Evolutionary conservation across 441 rosid species (phyloP), one percentile per base, ranked within the genome.

Genomic region (Hypseocharis bilobata): DNA sequence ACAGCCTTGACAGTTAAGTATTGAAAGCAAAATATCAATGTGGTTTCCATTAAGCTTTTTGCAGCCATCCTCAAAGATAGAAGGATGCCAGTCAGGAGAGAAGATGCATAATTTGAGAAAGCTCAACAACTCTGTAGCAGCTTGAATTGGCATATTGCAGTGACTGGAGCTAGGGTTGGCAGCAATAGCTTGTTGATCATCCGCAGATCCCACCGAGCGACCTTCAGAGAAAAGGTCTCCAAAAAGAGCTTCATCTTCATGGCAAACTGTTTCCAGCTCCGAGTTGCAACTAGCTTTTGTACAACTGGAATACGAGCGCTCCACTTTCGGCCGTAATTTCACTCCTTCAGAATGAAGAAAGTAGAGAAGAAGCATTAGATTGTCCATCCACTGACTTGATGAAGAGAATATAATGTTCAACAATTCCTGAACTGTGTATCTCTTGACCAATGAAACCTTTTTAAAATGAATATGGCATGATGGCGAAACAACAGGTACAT

Each of bases 231-330:
- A 96, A 72, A 96, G 94, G 73, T 92, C 91, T 13, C 99, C 99
- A 72, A 96, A 96, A 72, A 96, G 88, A 40, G 97, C 97, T 70
- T 95, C 99, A 71, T 96, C 99, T 40, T 96, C 99, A 80, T 88
- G 98, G 72, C 88, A 88, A 77, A 80, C 81, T 40, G 86, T 89
- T 70, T 92, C 99, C 69, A 77, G 77, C 76, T 96, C 99, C 13
- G 85, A 61, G 38, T 84, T 76, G 72, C 83, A 84, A 79, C 74
- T 86, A 71, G 80, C 69, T 75, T 88, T 91, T 42, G 77, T 76
- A 78, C 77, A 75, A 74, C 77, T 83, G 40, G 96, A 85, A 69
- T 77, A 78, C 47, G 92, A 80, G 63, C 83, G 81, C 72, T 92
- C 99, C 60, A 88, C 78, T 73, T 85, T 88, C 25, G 86, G 88